Evolutionary conservation across 441 rosid genomes (phyloP).

Genomic region (Erodium moschatum): DNA sequence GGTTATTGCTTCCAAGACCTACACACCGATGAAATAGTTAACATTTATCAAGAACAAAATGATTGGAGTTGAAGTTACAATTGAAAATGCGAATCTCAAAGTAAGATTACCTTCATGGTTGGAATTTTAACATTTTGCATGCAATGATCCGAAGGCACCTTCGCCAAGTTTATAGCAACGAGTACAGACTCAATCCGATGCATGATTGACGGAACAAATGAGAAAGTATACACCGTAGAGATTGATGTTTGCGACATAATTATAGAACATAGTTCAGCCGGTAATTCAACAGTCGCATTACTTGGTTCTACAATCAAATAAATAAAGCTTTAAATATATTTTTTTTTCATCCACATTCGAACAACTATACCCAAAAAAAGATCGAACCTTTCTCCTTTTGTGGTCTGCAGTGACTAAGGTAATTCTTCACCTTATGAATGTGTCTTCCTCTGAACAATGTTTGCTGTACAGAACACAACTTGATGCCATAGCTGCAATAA

Average conservation of each 20-base stretch:
- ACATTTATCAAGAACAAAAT: constrained; percentile 1
- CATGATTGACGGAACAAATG: constrained; percentile 69
- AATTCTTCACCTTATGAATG: constrained; percentile 47
- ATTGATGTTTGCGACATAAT: constrained; percentile 58
- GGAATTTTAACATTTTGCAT: constrained; percentile 47
- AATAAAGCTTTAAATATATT: constrained; percentile 5
- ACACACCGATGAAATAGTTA: constrained; percentile 14
- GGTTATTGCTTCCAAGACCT: constrained; percentile 88
- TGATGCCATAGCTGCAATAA: constrained; percentile 46
- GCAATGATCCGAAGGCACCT: constrained; percentile 33
- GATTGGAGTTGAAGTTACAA: not conserved
- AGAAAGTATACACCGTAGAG: constrained; percentile 56
- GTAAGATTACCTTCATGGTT: constrained; percentile 47
- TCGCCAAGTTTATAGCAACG: constrained; percentile 56
- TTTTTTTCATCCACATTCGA: not conserved
- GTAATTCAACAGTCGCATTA: constrained; percentile 54
- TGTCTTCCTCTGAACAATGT: constrained; percentile 46
- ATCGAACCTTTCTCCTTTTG: constrained; percentile 49
- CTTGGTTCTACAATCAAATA: constrained; percentile 38
- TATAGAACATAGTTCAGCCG: constrained; percentile 73
- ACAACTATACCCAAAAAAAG: not conserved
- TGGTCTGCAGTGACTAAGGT: constrained; percentile 32
- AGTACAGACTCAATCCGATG: constrained; percentile 72
- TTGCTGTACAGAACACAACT: constrained; percentile 32
- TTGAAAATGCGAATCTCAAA: not conserved